Evolutionary conservation across 2,329 filamentous ascomycete species (phyloP).

Genomic region (Curvularia sp.): DNA sequence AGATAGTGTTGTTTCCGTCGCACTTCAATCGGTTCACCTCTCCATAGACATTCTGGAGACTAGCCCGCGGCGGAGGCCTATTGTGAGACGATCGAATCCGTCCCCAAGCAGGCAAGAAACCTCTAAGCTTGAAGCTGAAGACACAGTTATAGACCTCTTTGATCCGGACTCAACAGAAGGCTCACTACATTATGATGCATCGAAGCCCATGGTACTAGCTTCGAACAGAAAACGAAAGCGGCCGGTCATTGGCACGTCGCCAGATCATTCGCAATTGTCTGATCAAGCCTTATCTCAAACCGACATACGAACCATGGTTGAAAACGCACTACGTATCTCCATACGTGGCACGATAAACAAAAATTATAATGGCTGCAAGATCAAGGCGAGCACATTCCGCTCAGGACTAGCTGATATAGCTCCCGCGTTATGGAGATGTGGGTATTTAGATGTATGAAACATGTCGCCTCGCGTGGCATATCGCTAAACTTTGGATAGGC

Average conservation of each 20-base stretch:
- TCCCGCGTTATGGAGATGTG: conserved; percentile 51
- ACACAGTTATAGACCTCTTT: neutral
- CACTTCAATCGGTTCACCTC: conserved; percentile 41
- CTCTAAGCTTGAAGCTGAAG: neutral
- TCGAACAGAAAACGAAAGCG: conserved; percentile 14
- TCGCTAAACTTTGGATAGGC: conserved; percentile 30
- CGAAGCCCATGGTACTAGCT: neutral
- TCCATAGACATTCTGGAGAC: conserved; percentile 29
- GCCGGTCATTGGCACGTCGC: neutral
- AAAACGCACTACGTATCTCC: conserved; percentile 48
- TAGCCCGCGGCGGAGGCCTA: conserved; percentile 12
- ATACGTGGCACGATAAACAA: conserved; percentile 40
- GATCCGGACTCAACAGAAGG: neutral
- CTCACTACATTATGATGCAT: no score
- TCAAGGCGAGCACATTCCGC: conserved; percentile 44
- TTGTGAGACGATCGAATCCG: conserved; percentile 21
- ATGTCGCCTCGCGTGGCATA: neutral
- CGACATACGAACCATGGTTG: conserved; percentile 33
- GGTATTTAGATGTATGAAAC: conserved; percentile 41
- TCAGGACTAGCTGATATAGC: conserved; percentile 48
- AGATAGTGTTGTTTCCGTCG: conserved; percentile 29
- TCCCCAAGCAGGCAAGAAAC: conserved; percentile 1
- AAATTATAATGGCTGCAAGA: conserved; percentile 31
- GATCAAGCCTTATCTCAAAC: neutral
- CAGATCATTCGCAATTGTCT: neutral